Evolutionary conservation across 202 grass and related monocot genomes (phyloP).

Genomic region (Saccharum hybrid): DNA sequence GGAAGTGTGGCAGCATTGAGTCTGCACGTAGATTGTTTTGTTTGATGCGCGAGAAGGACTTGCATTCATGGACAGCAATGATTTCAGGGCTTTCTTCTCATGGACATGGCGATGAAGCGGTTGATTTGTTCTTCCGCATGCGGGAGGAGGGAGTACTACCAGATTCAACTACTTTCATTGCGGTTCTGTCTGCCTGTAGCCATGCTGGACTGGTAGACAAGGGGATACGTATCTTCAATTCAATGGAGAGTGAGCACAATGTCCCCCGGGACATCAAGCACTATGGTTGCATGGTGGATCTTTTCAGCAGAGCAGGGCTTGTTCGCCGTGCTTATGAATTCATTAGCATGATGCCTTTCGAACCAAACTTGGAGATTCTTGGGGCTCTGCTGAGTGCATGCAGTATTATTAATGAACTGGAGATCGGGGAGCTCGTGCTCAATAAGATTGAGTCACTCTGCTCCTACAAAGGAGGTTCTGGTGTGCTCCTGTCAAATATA

Average conservation of each 20-base stretch:
- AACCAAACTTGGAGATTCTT: slow-evolving; percentile 63
- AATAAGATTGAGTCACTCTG: slow-evolving; percentile 64
- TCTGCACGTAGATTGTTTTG: slow-evolving; percentile 48
- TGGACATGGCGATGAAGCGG: slow-evolving; percentile 51
- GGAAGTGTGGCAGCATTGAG: slow-evolving; percentile 63
- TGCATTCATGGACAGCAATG: slow-evolving; percentile 70
- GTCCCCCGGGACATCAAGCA: slow-evolving; percentile 61
- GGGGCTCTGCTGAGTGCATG: slow-evolving; percentile 69
- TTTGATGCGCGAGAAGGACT: slow-evolving; percentile 59
- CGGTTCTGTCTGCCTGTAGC: slow-evolving; percentile 74
- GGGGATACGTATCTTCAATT: slow-evolving; percentile 61
- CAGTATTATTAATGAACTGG: slow-evolving; percentile 57
- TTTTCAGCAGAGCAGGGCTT: slow-evolving; percentile 73
- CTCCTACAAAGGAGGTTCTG: slow-evolving; percentile 59
- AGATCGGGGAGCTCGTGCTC: slow-evolving; percentile 64
- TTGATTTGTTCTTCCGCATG: slow-evolving; percentile 54
- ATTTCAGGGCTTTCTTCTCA: slow-evolving; percentile 65
- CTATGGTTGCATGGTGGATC: slow-evolving; percentile 76
- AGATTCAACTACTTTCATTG: slow-evolving; percentile 67
- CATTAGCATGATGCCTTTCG: slow-evolving; percentile 56
- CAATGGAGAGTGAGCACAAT: slow-evolving; percentile 55
- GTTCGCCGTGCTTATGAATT: slow-evolving; percentile 57
- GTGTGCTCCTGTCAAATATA: slow-evolving; percentile 75
- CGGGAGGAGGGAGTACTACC: slow-evolving; percentile 35
- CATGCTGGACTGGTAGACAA: slow-evolving; percentile 73